These are phyloP conservation scores for Solanum verrucosum DNA, from an alignment of 257 asterid genomes.

Conservation along the genomic window DNA sequence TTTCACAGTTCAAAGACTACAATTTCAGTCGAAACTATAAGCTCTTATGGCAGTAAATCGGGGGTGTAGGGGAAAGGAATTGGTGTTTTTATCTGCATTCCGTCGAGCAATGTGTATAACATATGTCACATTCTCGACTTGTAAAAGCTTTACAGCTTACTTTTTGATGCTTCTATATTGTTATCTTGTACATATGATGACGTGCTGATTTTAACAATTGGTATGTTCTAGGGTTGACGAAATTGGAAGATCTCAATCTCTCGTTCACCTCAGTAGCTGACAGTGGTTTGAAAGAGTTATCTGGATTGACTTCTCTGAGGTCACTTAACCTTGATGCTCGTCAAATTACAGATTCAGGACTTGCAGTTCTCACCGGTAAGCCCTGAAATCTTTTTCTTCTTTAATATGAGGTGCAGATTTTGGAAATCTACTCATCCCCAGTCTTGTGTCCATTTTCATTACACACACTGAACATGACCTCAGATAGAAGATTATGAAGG, in stretches of 20 bases:
- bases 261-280: conserved; percentile 24
- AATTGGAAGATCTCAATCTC: conserved; percentile 25
- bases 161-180: not conserved
- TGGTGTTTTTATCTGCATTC: not conserved
- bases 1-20: not conserved
- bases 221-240: conserved; percentile 20
- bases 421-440: not conserved
- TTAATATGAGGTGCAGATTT: not conserved
- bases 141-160: not conserved
- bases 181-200: not conserved
- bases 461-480: not conserved
- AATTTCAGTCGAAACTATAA: not conserved
- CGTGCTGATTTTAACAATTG: not conserved
- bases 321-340: conserved; percentile 31
- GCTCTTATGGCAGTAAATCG: not conserved
- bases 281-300: conserved; percentile 15
- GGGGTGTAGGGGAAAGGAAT: not conserved
- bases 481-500: not conserved
- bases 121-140: not conserved
- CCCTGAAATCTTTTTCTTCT: not conserved
- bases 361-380: conserved; percentile 18
- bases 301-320: conserved; percentile 22
- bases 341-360: conserved; percentile 23
- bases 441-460: not conserved
- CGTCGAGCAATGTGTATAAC: not conserved